Evolutionary conservation across 768 basidiomycete genomes (phyloP).

Genomic region (Podaxis sp.): DNA sequence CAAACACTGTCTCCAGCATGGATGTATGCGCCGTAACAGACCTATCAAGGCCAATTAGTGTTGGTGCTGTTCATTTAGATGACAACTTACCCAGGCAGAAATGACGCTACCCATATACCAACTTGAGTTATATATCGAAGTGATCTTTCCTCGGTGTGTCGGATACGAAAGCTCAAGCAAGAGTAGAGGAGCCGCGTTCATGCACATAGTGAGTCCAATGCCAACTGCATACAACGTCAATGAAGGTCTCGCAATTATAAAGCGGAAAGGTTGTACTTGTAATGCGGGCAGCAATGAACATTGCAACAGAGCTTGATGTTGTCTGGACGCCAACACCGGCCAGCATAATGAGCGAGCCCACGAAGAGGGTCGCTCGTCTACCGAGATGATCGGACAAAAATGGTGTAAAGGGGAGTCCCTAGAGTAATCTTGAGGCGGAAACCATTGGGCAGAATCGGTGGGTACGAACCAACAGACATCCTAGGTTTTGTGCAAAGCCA

Average conservation of each 20-base stretch:
- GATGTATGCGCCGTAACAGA: conserved; percentile 40
- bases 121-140: conserved; percentile 62
- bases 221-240: conserved; percentile 42
- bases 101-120: conserved; percentile 76
- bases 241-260: neutral
- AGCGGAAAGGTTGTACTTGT: conserved; percentile 34
- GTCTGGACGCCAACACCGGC: conserved; percentile 57
- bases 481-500: conserved; percentile 61
- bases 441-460: neutral
- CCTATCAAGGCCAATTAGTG: conserved; percentile 16
- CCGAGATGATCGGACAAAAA: conserved; percentile 57
- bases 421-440: neutral
- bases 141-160: conserved; percentile 59
- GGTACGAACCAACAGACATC: conserved; percentile 41
- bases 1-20: conserved; percentile 35
- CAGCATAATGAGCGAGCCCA: conserved; percentile 61
- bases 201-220: conserved; percentile 55
- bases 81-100: conserved; percentile 38
- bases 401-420: conserved; percentile 62
- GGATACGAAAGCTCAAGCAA: conserved; percentile 69
- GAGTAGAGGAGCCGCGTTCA: conserved; percentile 59
- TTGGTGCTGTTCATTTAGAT: neutral
- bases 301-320: conserved; percentile 36
- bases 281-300: conserved; percentile 56
- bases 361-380: conserved; percentile 53